phyloP scores from a whole-genome alignment of 495 filamentous ascomycete species.

The Hypoxylon lenormandii region DNA sequence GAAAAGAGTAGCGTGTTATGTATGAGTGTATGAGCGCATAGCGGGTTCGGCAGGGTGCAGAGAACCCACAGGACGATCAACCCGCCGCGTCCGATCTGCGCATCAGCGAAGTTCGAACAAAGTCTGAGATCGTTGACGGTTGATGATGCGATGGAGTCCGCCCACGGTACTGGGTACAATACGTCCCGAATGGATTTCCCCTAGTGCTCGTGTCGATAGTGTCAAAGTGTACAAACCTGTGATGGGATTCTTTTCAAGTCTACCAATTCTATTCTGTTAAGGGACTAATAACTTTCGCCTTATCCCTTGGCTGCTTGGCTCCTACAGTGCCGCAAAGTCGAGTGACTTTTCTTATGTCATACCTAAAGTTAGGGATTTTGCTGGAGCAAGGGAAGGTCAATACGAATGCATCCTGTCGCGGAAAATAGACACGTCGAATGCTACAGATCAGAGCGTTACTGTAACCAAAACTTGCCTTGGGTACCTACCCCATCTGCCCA shows the following conservation, averaged over 20 bases:
- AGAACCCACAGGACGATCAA: conserved; percentile 39
- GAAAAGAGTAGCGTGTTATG: conserved; percentile 13
- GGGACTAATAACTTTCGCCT: neutral
- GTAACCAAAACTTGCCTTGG: conserved; percentile 8
- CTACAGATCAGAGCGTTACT: conserved; percentile 11
- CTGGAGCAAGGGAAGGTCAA: conserved; percentile 17
- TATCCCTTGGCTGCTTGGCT: conserved; percentile 5
- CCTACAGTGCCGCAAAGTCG: conserved; percentile 3
- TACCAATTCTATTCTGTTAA: neutral
- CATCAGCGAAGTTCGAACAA: conserved; percentile 35
- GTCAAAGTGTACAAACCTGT: conserved; percentile 22
- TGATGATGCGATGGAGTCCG: conserved; percentile 19
- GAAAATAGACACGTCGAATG: conserved; percentile 17
- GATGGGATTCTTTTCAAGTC: conserved; percentile 19
- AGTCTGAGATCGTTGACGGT: conserved; percentile 29
- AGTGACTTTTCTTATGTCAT: conserved; percentile 26
- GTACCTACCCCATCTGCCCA: conserved; percentile 19
- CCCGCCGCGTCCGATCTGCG: conserved; percentile 45
- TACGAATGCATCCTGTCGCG: conserved; percentile 28
- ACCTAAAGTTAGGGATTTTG: conserved; percentile 27
- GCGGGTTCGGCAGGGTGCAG: conserved; percentile 32
- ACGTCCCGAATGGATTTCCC: too few relatives aligned
- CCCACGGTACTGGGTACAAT: neutral
- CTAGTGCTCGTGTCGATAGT: neutral
- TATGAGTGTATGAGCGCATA: conserved; percentile 46